A percentile compares a stretch with the other conserved stretches of the same genome.
Evolutionary conservation across 1,284 basidiomycete species (phyloP).

Genomic region (Fomitiporia mediterranea): DNA sequence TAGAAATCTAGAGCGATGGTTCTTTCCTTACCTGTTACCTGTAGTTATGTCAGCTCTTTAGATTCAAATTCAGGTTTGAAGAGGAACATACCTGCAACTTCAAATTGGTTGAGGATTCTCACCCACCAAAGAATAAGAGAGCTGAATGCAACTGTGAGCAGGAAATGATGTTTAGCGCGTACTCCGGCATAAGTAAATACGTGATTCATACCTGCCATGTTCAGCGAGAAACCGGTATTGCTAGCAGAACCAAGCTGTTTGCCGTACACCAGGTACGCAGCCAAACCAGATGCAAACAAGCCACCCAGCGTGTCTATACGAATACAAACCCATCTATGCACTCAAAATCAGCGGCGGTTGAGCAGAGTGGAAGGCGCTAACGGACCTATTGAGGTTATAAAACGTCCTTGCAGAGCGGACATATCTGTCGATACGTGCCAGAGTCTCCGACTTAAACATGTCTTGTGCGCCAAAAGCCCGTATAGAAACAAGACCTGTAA

Average conservation of each 20-base stretch:
- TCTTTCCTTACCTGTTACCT: slow-evolving; percentile 43
- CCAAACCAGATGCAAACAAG: slow-evolving; percentile 48
- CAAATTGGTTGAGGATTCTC: slow-evolving; percentile 50
- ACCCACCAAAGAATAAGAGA: slow-evolving; percentile 51
- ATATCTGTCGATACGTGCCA: slow-evolving; percentile 44
- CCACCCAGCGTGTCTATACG: slow-evolving; percentile 49
- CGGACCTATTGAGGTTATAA: slow-evolving; percentile 51
- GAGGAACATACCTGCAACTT: slow-evolving; percentile 45
- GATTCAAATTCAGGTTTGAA: no score
- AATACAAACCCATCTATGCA: slow-evolving; percentile 50
- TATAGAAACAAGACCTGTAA: slow-evolving; percentile 63
- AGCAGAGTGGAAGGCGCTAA: neutral
- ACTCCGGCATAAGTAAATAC: neutral
- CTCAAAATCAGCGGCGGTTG: slow-evolving; percentile 16
- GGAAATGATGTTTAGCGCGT: neutral
- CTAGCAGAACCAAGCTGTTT: slow-evolving; percentile 34
- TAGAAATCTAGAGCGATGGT: neutral
- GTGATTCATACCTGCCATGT: slow-evolving; percentile 39
- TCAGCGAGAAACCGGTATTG: slow-evolving; percentile 51
- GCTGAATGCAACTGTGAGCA: slow-evolving; percentile 45
- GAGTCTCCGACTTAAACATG: slow-evolving; percentile 42
- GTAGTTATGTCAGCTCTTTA: no score
- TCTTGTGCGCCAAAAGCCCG: slow-evolving; percentile 54
- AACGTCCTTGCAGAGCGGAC: slow-evolving; percentile 42
- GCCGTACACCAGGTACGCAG: slow-evolving; percentile 27